These are phyloP conservation scores for Pelargonium australe DNA, from an alignment of 441 rosid species.

Conservation along the genomic window DNA sequence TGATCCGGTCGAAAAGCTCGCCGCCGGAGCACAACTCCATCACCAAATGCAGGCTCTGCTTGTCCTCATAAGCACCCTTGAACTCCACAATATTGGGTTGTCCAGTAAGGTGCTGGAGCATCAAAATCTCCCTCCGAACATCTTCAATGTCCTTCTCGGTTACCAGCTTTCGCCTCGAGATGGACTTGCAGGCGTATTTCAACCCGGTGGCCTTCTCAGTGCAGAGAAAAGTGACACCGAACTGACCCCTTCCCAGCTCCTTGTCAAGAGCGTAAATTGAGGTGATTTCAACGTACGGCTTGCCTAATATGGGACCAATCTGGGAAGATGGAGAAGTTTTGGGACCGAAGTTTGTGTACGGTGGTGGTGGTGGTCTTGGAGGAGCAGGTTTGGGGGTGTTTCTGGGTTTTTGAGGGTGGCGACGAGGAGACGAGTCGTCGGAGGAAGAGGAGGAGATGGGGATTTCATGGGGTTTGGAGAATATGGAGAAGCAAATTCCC, in stretches of 20 bases:
- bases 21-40: constrained; percentile 71
- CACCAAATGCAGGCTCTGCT: constrained; percentile 38
- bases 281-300: constrained; percentile 38
- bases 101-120: constrained; percentile 52
- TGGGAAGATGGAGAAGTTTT: constrained; percentile 28
- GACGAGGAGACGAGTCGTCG: constrained; percentile 31
- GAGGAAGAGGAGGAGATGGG: constrained; percentile 47
- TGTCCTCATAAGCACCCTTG: constrained; percentile 55
- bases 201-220: constrained; percentile 41
- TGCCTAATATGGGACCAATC: constrained; percentile 34
- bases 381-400: constrained; percentile 3
- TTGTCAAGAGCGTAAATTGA: constrained; percentile 38
- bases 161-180: constrained; percentile 42
- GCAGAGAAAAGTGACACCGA: constrained; percentile 47
- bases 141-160: constrained; percentile 38
- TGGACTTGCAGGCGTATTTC: constrained; percentile 57
- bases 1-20: constrained; percentile 62
- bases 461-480: constrained; percentile 33
- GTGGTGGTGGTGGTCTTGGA: neutral
- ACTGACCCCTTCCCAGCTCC: constrained; percentile 56
- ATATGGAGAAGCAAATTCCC: constrained; percentile 51
- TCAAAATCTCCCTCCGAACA: constrained; percentile 51
- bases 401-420: constrained; percentile 19
- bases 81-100: constrained; percentile 66
- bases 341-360: constrained; percentile 10